A percentile compares a stretch with the other conserved stretches of the same genome.
These are phyloP conservation scores for Meira nashicola DNA, from an alignment of 1,284 basidiomycete genomes.

Conservation along the genomic window DNA sequence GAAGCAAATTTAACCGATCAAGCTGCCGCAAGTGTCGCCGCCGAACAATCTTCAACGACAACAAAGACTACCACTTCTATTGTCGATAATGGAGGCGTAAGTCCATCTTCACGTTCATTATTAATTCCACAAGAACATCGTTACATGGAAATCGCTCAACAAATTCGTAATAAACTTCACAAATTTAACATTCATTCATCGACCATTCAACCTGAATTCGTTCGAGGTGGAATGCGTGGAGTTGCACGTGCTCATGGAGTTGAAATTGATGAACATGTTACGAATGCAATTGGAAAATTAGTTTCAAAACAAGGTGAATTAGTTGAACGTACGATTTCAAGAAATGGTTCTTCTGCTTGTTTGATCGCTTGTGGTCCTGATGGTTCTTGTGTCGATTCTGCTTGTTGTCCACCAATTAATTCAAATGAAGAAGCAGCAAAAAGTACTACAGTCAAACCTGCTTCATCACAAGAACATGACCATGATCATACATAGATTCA, in stretches of 20 bases:
- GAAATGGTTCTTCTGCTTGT: conserved; percentile 35
- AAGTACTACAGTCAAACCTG: neutral
- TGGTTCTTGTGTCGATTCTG: conserved; percentile 33
- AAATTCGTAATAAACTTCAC: conserved; percentile 79
- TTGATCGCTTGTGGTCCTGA: conserved; percentile 42
- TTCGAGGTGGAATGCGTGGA: conserved; percentile 42
- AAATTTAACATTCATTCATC: conserved; percentile 82
- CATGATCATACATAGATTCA: neutral
- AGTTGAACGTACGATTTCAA: conserved; percentile 39
- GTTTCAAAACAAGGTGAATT: conserved; percentile 37
- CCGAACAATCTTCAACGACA: too few relatives aligned
- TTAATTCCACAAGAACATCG: conserved; percentile 56
- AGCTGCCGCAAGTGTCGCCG: neutral
- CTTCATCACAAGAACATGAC: neutral
- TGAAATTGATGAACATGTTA: conserved; percentile 26
- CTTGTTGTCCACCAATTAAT: conserved; percentile 38
- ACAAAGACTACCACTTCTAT: conserved; percentile 55
- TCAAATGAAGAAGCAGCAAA: neutral
- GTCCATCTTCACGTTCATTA: neutral
- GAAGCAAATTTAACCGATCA: conserved; percentile 12
- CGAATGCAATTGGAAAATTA: conserved; percentile 33
- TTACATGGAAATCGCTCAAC: conserved; percentile 82
- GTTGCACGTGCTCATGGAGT: conserved; percentile 43
- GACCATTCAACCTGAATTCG: conserved; percentile 53
- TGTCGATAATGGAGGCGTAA: neutral